These are phyloP conservation scores for Blastosporella zonata DNA, from an alignment of 1,284 basidiomycete genomes.

Conservation along the genomic window DNA sequence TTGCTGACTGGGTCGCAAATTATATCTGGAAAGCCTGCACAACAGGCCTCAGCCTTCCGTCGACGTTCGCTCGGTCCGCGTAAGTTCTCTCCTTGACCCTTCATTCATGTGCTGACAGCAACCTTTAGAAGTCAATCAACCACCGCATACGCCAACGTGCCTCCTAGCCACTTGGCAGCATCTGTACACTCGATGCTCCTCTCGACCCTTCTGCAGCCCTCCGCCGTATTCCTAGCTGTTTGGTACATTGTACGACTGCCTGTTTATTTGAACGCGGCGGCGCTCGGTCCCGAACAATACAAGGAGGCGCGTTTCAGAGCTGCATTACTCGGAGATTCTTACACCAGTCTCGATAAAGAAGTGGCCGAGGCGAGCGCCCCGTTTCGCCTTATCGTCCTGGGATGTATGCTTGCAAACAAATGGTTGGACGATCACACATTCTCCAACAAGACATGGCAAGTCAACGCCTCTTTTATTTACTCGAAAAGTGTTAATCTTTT, in stretches of 20 bases:
- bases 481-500: constrained; percentile 2
- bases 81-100: constrained; percentile 33
- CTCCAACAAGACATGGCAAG: constrained; percentile 89
- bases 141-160: constrained; percentile 41
- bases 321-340: constrained; percentile 54
- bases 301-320: constrained; percentile 64
- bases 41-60: constrained; percentile 56
- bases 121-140: constrained; percentile 26
- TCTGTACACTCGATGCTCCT: constrained; percentile 70
- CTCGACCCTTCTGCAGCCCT: constrained; percentile 79
- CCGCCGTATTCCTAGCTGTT: constrained; percentile 73
- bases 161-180: constrained; percentile 55
- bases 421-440: constrained; percentile 93
- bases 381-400: constrained; percentile 76
- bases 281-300: constrained; percentile 42
- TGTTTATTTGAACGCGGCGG: constrained; percentile 53
- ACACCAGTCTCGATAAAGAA: constrained; percentile 45
- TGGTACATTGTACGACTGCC: constrained; percentile 84
- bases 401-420: constrained; percentile 87
- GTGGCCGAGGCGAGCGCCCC: constrained; percentile 55
- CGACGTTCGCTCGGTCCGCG: constrained; percentile 43
- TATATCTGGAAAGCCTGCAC: constrained; percentile 81
- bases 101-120: constrained; percentile 18
- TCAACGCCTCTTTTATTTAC: constrained; percentile 16
- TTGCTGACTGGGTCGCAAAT: constrained; percentile 72